Conservation (phyloP, 306 rosid species). For the Comarum palustre region DNA sequence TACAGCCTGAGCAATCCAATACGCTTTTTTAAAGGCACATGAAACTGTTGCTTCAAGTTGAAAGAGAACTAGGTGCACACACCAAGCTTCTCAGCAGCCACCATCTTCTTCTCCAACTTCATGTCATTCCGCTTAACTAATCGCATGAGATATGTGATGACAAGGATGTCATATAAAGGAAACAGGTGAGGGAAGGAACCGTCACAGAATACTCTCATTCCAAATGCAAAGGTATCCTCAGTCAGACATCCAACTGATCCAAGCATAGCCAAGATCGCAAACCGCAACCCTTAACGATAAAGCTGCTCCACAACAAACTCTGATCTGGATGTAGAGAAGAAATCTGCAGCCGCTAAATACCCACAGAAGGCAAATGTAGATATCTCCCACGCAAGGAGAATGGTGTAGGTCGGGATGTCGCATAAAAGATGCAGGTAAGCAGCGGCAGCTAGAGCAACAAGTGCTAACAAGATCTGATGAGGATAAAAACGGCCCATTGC, state of each 20-base stretch:
- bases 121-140: background rate
- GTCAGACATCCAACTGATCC: background rate
- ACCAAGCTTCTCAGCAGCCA: background rate
- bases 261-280: background rate
- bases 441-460: background rate
- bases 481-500: background rate
- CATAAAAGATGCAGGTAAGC: background rate
- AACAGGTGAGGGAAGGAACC: background rate
- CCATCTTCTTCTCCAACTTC: background rate
- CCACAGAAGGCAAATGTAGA: background rate
- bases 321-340: background rate
- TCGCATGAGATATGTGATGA: background rate
- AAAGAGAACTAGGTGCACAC: background rate
- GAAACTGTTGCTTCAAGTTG: background rate
- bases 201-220: background rate
- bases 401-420: background rate
- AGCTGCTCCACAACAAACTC: background rate
- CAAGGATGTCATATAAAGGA: background rate
- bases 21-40: background rate
- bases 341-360: background rate
- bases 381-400: background rate
- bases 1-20: background rate
- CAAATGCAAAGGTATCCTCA: background rate
- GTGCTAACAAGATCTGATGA: background rate
- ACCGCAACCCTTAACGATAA: background rate